A percentile compares a stretch with the other conserved stretches of the same genome.
phyloP scores from a whole-genome alignment of 1,284 basidiomycete species.

The Ceratobasidium sp. region DNA sequence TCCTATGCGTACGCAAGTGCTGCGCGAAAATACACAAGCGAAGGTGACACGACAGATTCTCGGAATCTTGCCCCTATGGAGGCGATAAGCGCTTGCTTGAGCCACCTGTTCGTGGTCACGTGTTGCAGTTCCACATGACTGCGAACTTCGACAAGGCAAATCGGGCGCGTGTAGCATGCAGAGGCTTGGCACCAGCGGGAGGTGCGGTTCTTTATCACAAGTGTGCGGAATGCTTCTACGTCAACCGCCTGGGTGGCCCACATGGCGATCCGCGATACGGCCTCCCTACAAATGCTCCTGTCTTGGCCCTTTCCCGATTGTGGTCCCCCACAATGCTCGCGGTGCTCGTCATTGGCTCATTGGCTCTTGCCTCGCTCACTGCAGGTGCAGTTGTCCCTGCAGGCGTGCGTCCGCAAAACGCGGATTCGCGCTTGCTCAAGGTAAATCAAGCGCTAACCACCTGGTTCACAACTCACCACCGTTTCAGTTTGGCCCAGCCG shows the following conservation, averaged over 20 bases:
- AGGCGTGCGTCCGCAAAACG: constrained; percentile 24
- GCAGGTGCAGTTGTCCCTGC: constrained; percentile 34
- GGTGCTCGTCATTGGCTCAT: constrained; percentile 33
- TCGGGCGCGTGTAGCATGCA: constrained; percentile 13
- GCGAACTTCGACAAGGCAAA: constrained; percentile 22
- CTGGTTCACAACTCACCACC: background rate
- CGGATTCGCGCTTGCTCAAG: constrained; percentile 39
- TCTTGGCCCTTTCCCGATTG: background rate
- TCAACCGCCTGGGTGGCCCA: constrained; percentile 13
- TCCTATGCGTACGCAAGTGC: background rate
- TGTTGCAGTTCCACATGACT: constrained; percentile 23
- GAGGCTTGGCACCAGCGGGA: constrained; percentile 19
- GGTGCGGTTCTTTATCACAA: constrained; percentile 13
- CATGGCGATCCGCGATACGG: constrained; percentile 26
- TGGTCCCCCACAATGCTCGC: constrained; percentile 32
- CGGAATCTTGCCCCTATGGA: background rate
- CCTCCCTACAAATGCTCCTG: constrained; percentile 5
- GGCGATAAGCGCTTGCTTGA: background rate
- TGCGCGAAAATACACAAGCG: background rate
- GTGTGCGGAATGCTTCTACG: constrained; percentile 8
- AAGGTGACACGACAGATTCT: background rate
- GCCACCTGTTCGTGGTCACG: constrained; percentile 13
- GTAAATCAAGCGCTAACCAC: background rate
- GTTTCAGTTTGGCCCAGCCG: constrained; percentile 32
- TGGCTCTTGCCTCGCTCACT: constrained; percentile 30